phyloP scores from a whole-genome alignment of 805 yeast genomes.

The Candida chauliodis region DNA sequence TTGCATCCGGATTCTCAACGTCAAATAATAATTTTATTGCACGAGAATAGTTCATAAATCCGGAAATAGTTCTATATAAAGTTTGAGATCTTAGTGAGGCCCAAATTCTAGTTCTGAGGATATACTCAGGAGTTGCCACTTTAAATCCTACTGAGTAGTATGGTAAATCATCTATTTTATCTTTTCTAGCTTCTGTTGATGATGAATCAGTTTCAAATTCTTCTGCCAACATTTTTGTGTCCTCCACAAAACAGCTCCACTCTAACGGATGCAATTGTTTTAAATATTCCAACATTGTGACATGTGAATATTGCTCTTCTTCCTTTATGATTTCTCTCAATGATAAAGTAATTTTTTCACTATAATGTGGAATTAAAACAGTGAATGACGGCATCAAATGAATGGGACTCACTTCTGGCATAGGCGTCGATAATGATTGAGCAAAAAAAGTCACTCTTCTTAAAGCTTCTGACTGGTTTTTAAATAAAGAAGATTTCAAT shows the following conservation, averaged over 20 bases:
- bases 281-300: slow-evolving; percentile 87
- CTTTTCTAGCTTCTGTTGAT: slow-evolving; percentile 11
- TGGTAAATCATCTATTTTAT: slow-evolving; percentile 84
- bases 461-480: slow-evolving; percentile 70
- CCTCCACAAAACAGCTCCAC: slow-evolving; percentile 97
- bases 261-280: slow-evolving; percentile 95
- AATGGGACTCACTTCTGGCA: slow-evolving; percentile 67
- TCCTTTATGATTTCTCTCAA: slow-evolving; percentile 94
- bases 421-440: slow-evolving; percentile 81
- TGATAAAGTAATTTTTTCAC: slow-evolving; percentile 91
- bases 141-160: slow-evolving; percentile 96
- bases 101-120: slow-evolving; percentile 96
- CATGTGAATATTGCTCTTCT: slow-evolving; percentile 94
- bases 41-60: slow-evolving; percentile 97
- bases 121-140: slow-evolving; percentile 95
- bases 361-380: slow-evolving; percentile 92
- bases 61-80: slow-evolving; percentile 92
- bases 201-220: slow-evolving; percentile 60
- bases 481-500: slow-evolving; percentile 54
- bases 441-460: slow-evolving; percentile 86
- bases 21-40: slow-evolving; percentile 86
- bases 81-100: slow-evolving; percentile 98
- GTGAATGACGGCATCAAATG: slow-evolving; percentile 76
- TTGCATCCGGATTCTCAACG: slow-evolving; percentile 85
- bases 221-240: slow-evolving; percentile 91